These are phyloP conservation scores for Nitzschia sp. DNA, from an alignment of 108 stramenopile genomes.

Conservation along the genomic window DNA sequence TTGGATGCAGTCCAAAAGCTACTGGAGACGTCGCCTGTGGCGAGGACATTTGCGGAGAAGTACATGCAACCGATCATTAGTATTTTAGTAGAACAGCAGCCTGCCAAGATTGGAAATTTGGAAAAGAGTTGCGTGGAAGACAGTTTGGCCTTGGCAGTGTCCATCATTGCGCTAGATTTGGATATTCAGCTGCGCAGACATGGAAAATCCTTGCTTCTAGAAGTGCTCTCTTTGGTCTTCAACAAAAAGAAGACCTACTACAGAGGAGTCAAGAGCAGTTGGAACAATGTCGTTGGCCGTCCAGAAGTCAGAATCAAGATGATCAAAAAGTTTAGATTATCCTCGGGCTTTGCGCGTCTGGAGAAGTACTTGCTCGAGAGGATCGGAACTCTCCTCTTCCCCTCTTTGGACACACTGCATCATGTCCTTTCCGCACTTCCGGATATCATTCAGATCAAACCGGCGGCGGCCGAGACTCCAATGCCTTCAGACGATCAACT, in stretches of 20 bases:
- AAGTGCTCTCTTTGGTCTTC: conserved; percentile 61
- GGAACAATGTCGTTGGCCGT: conserved; percentile 51
- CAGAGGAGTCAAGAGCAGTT: conserved; percentile 60
- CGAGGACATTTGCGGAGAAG: conserved; percentile 65
- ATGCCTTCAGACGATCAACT: conserved; percentile 42
- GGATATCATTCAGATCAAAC: conserved; percentile 25
- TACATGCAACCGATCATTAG: conserved; percentile 75
- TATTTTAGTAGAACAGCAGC: conserved; percentile 83
- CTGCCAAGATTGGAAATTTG: conserved; percentile 62
- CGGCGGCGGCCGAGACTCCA: conserved; percentile 11
- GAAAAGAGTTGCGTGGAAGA: conserved; percentile 85
- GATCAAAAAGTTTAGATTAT: conserved; percentile 58
- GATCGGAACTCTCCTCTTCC: conserved; percentile 42
- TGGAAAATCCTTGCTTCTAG: conserved; percentile 36
- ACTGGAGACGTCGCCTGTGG: conserved; percentile 35
- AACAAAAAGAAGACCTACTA: conserved; percentile 76
- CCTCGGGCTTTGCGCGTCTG: conserved; percentile 52
- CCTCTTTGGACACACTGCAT: conserved; percentile 37
- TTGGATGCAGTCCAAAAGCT: conserved; percentile 49
- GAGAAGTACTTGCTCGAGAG: conserved; percentile 48
- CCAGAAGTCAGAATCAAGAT: conserved; percentile 65
- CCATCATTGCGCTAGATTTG: conserved; percentile 67
- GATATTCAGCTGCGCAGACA: conserved; percentile 44
- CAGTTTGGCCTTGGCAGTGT: conserved; percentile 50
- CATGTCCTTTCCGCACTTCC: conserved; percentile 29